These are phyloP conservation scores for Eragrostis tef DNA, from an alignment of 202 grass and related monocot species.

Conservation along the genomic window DNA sequence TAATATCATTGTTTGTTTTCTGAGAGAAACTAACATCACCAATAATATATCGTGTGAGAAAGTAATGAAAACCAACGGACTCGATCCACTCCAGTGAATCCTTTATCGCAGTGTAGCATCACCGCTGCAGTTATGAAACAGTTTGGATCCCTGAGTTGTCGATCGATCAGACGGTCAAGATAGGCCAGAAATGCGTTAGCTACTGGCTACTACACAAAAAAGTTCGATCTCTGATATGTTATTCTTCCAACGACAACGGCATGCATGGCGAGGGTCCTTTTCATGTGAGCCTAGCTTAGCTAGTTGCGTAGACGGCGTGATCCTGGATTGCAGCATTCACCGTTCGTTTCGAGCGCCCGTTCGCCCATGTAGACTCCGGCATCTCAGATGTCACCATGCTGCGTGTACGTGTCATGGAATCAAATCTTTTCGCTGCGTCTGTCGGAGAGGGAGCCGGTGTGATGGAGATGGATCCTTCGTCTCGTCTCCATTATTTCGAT, in stretches of 20 bases:
- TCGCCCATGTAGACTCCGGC: conserved; percentile 17
- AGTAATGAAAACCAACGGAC: neutral
- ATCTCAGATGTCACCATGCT: conserved; percentile 52
- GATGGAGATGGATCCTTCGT: conserved; percentile 1
- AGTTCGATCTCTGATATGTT: neutral
- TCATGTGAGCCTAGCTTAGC: neutral
- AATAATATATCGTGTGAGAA: neutral
- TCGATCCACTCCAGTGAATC: neutral
- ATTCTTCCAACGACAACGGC: conserved; percentile 9
- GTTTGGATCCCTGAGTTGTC: conserved; percentile 5
- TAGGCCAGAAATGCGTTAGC: neutral
- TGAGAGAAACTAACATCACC: neutral
- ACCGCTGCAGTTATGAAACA: neutral
- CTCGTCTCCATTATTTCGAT: conserved; percentile 25
- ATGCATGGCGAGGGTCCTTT: conserved; percentile 5
- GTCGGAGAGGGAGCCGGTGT: conserved; percentile 43
- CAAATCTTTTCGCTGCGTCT: conserved; percentile 41
- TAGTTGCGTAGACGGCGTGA: neutral
- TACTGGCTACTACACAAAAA: neutral
- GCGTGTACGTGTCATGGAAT: conserved; percentile 49
- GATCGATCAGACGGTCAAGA: neutral
- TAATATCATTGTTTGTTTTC: no score
- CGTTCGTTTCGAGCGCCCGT: conserved; percentile 33
- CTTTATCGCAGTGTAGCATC: conserved; percentile 17
- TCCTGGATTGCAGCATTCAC: neutral